These are phyloP conservation scores for Monilinia aucupariae DNA, from an alignment of 2,329 filamentous ascomycete genomes.

Conservation along the genomic window DNA sequence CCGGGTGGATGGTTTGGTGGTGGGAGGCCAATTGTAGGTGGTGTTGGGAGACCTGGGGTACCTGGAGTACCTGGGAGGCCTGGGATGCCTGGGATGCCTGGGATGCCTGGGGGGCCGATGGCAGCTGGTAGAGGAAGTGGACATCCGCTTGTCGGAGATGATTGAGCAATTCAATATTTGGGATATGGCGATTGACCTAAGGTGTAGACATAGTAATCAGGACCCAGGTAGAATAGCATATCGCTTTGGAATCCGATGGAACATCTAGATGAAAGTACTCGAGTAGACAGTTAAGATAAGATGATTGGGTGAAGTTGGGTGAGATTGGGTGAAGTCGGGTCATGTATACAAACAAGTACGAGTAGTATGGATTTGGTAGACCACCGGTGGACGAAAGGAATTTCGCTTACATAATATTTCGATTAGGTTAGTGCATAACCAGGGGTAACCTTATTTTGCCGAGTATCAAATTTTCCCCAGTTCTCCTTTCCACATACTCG, in stretches of 20 bases:
- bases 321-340: too few relatives aligned
- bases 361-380: too few relatives aligned
- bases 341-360: too few relatives aligned
- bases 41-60: not conserved
- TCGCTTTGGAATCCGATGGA: too few relatives aligned
- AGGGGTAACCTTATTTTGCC: too few relatives aligned
- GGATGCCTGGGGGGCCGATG: not conserved
- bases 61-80: not conserved
- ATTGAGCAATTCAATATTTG: not conserved
- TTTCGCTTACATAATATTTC: not conserved
- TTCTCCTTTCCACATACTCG: too few relatives aligned
- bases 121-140: not conserved
- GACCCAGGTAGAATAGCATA: not conserved
- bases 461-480: too few relatives aligned
- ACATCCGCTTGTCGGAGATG: not conserved
- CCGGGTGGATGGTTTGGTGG: constrained; percentile 7
- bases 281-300: too few relatives aligned
- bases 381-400: too few relatives aligned
- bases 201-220: not conserved
- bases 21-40: not conserved
- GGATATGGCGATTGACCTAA: not conserved
- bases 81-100: not conserved
- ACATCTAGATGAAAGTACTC: too few relatives aligned
- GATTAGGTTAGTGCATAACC: too few relatives aligned
- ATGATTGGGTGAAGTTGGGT: too few relatives aligned